These are phyloP conservation scores for Plantago ovata DNA, from an alignment of 257 asterid genomes.

Conservation along the genomic window DNA sequence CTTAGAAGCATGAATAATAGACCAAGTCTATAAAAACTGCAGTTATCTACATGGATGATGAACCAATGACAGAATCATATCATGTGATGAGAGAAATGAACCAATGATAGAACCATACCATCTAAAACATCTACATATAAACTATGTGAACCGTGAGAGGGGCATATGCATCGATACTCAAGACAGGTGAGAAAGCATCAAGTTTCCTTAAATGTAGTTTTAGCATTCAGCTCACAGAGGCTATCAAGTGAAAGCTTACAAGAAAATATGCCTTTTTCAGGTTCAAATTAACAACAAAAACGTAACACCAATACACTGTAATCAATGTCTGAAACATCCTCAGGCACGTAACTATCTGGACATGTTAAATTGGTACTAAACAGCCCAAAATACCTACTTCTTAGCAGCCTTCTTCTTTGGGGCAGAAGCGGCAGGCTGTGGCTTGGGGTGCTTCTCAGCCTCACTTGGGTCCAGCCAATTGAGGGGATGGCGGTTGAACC, in stretches of 20 bases:
- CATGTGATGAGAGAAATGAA: no score
- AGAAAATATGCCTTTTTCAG: not conserved
- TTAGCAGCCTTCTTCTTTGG: constrained; percentile 50
- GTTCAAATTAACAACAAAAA: not conserved
- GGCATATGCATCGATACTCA: no score
- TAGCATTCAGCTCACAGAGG: not conserved
- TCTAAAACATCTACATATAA: no score
- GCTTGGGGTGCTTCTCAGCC: constrained; percentile 67
- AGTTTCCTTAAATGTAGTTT: not conserved
- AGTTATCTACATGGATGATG: no score
- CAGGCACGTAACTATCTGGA: not conserved
- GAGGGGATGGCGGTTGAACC: constrained; percentile 60
- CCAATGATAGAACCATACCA: no score
- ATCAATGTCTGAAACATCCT: constrained; percentile 5
- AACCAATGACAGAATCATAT: no score
- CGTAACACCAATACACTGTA: not conserved
- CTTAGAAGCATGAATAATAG: no score
- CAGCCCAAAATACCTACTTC: constrained; percentile 38
- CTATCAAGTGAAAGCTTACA: not conserved
- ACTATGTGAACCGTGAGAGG: no score
- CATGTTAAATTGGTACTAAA: not conserved
- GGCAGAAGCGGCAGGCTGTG: constrained; percentile 33
- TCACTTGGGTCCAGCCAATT: constrained; percentile 66
- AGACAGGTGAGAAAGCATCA: not conserved
- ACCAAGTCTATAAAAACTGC: no score